Base-by-base conservation (phyloP, 2,329 filamentous ascomycete genomes). In the Ascochyta pisi region DNA sequence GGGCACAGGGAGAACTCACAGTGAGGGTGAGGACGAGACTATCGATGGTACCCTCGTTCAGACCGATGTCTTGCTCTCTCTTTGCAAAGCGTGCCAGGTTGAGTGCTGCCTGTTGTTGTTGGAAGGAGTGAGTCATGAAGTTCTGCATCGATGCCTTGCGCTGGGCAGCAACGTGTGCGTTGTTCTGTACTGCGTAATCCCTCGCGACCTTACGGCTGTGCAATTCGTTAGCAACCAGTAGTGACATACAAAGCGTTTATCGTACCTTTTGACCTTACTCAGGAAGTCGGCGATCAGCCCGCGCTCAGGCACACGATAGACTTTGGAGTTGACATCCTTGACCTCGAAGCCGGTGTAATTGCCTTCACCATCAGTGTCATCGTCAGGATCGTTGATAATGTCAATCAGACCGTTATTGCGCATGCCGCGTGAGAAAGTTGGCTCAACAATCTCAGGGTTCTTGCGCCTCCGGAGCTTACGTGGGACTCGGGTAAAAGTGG, bases 21-120 rank as follows among this genome's bases (percentile, higher is more conserved):
- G 89, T 79, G 61, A 91, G 79, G 49, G 84, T 81, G 57, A 84
- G 79, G 48, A 87, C 79, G 54, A 91, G 81, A 46, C 73, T 75
- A 50, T 79, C 73, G 37, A 81, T 70, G 45, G 79, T 78, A 54
- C 81, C 73, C 41, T 71, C 67, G 54, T 69, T 77, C 45, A 87
- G 69, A 29, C 79, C 78, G 45, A 84, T 77, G 23, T 82, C 79
- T 49, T 76, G 75, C 59, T 81, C 78, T 61, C 81, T 79, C 50
- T 79, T 80, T 43, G 81, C 78, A 34, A 91, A 77, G 58, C 84
- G 82, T 40, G 83, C 79, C 29, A 92, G 79, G 57, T 85, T 86
- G 57, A 91, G 80, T 4, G 86, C 87, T 39, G 86, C 83, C 68
- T 90, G 87, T 68, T 89, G 83, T 71, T 90, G 85, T 48, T 83